Evolutionary conservation across 257 asterid species (phyloP), one percentile per base, ranked within the genome.

Genomic region (Nicotiana knightiana): DNA sequence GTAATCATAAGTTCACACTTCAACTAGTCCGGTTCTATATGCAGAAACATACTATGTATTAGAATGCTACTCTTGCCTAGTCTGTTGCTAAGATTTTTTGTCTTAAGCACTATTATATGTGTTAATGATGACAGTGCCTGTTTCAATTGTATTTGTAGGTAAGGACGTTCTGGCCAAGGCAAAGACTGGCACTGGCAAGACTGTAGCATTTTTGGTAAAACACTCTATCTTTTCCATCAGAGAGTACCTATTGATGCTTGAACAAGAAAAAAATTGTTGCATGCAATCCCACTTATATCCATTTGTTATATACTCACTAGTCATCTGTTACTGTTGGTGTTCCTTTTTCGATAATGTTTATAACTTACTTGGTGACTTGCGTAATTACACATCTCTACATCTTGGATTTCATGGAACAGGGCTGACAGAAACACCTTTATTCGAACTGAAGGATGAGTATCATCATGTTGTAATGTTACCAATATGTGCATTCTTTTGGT

Each of bases 111-210:
- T 66, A 54, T 82, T 24, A 33, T 54, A 30, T 43, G 54, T 53
- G 64, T 58, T 39, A 66, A 26, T 79, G 39, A 63, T 61, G 79
- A 67, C 51, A 79, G 46, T 82, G 79, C 79, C 43, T 73, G 61
- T 67, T 53, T 88, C 62, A 32, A 75, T 75, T 75, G 46, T 75
- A 21, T 71, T 83, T 83, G 85, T 88, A 95, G 99, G 99, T 35
- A 94, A 96, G 90, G 99, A 96, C 87, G 98, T 96, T 83, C 87
- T 96, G 84, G 99, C 98, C 91, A 96, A 96, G 90, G 99, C 99
- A 87, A 96, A 75, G 89, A 96, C 99, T 82, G 99, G 99, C 88
- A 96, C 99, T 1, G 98, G 99, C 81, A 96, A 96, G 87, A 96
- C 99, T 17, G 97, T 96, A 73, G 98, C 99, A 37, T 96, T 94